Evolutionary conservation across 306 rosid species (phyloP).

Genomic region (Trifolium subterraneum): DNA sequence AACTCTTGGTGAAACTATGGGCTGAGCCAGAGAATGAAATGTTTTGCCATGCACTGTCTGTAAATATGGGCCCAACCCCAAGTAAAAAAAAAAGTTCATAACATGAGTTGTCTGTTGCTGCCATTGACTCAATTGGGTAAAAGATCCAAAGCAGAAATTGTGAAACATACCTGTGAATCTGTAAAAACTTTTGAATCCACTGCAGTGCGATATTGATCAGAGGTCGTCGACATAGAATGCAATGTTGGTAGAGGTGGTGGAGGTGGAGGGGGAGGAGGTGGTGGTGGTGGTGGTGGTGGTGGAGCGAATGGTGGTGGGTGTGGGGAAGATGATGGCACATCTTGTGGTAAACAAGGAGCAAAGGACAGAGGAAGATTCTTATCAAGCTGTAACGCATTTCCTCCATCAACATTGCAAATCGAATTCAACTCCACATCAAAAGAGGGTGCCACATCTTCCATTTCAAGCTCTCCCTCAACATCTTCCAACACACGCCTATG

Average conservation of each 20-base stretch:
- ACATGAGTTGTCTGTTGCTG: slow-evolving; percentile 34
- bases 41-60: slow-evolving; percentile 60
- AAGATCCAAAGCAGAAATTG: slow-evolving; percentile 25
- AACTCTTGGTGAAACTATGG: slow-evolving; percentile 58
- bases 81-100: slow-evolving; percentile 25
- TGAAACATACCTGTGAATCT: slow-evolving; percentile 63
- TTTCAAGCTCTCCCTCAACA: slow-evolving; percentile 98
- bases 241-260: slow-evolving; percentile 42
- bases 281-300: slow-evolving; percentile 60
- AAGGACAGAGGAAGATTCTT: slow-evolving; percentile 50
- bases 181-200: slow-evolving; percentile 56
- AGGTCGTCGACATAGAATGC: slow-evolving; percentile 42
- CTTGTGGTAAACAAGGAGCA: slow-evolving; percentile 72
- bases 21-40: slow-evolving; percentile 56
- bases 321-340: slow-evolving; percentile 70
- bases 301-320: slow-evolving; percentile 77
- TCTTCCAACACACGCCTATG: slow-evolving; percentile 90
- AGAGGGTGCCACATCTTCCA: slow-evolving; percentile 98
- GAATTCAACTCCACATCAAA: slow-evolving; percentile 67
- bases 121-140: neutral
- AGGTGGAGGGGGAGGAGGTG: slow-evolving; percentile 47
- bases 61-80: slow-evolving; percentile 41
- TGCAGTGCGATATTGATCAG: slow-evolving; percentile 53
- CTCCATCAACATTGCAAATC: slow-evolving; percentile 51
- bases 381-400: slow-evolving; percentile 49